phyloP scores from a whole-genome alignment of 2,329 filamentous ascomycete genomes.

The Cladosporium sphaerospermum region DNA sequence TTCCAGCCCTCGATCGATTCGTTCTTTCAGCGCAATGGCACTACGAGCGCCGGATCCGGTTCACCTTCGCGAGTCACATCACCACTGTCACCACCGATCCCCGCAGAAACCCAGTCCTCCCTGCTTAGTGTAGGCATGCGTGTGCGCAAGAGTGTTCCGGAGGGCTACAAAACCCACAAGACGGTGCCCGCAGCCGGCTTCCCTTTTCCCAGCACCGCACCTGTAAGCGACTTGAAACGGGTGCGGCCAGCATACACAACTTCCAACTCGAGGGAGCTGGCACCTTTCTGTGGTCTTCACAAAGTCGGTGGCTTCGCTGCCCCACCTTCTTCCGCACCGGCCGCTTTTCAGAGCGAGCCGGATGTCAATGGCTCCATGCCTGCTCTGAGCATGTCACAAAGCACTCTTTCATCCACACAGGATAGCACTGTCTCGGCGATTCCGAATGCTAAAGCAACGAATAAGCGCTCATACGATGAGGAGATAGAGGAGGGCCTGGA shows the following conservation, averaged over 20 bases:
- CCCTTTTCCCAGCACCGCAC: slow-evolving; percentile 21
- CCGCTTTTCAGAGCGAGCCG: slow-evolving; percentile 12
- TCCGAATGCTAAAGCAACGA: slow-evolving; percentile 10
- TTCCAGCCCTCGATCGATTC: slow-evolving; percentile 16
- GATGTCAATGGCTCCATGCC: slow-evolving; percentile 22
- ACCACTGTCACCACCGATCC: slow-evolving; percentile 47
- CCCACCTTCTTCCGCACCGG: slow-evolving; percentile 23
- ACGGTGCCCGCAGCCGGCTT: slow-evolving; percentile 24
- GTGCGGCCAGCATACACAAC: slow-evolving; percentile 13
- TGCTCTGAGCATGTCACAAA: slow-evolving; percentile 31
- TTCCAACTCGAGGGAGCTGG: slow-evolving; percentile 51
- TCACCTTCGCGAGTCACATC: slow-evolving; percentile 8
- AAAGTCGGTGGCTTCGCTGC: slow-evolving; percentile 57
- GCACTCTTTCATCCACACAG: slow-evolving; percentile 34
- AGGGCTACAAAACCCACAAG: slow-evolving; percentile 80
- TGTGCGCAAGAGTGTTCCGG: slow-evolving; percentile 83
- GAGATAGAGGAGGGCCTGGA: slow-evolving; percentile 32
- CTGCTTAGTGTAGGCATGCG: slow-evolving; percentile 93
- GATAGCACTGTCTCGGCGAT: slow-evolving; percentile 28
- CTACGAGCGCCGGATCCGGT: not conserved
- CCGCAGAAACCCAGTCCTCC: slow-evolving; percentile 65
- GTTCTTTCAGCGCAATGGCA: slow-evolving; percentile 11
- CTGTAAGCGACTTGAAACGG: slow-evolving; percentile 32
- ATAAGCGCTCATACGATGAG: slow-evolving; percentile 32
- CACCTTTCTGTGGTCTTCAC: slow-evolving; percentile 75